These are phyloP conservation scores for Pichia sp. DNA, from an alignment of 1,139 yeast species.

Conservation along the genomic window DNA sequence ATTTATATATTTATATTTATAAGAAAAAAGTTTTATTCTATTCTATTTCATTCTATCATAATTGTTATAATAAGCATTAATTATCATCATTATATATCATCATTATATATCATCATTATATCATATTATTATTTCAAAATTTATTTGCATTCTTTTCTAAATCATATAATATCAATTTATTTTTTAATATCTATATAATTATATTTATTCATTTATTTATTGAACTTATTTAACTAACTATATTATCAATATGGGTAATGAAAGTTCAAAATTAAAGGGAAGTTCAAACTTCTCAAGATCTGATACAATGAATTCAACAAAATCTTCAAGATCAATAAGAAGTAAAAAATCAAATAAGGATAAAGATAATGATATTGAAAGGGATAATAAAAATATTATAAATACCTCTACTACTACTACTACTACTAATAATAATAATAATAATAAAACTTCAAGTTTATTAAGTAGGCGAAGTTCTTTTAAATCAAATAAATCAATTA, in stretches of 20 bases:
- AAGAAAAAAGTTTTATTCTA: no score
- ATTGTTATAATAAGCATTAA: no score
- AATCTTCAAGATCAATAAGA: conserved; percentile 26
- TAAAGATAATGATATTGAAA: neutral
- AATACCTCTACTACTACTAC: conserved; percentile 20
- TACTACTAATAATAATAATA: neutral
- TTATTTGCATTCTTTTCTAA: no score
- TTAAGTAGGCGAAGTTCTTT: conserved; percentile 26
- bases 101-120: no score
- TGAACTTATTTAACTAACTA: neutral
- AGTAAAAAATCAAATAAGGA: conserved; percentile 22
- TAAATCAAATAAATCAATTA: conserved; percentile 20
- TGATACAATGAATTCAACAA: conserved; percentile 27
- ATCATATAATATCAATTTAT: no score
- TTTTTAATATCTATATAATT: no score
- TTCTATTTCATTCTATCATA: no score
- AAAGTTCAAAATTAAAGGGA: conserved; percentile 27
- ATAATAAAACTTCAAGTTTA: neutral
- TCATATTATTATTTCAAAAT: no score
- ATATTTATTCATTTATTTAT: no score
- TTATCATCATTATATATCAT: no score
- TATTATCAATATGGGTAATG: conserved; percentile 26
- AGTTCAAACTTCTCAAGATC: conserved; percentile 24
- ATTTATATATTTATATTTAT: no score
- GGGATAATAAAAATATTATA: conserved; percentile 19